A percentile compares a stretch with the other conserved stretches of the same genome.
phyloP scores from a whole-genome alignment of 2,329 filamentous ascomycete genomes.

The Scedosporium minutisporum region DNA sequence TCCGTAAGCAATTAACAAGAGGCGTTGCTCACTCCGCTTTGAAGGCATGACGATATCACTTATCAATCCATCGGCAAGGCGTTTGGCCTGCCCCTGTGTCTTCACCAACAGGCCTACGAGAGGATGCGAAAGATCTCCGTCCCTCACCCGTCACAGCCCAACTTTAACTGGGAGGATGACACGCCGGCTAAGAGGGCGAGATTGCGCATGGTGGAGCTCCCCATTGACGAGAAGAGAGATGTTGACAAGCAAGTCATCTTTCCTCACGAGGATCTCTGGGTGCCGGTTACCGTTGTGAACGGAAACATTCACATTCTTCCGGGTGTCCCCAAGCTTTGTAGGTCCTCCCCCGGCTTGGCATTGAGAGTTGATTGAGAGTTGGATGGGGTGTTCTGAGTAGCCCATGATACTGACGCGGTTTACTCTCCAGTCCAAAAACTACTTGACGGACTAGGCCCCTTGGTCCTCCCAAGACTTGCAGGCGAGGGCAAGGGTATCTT shows the following conservation, averaged over 20 bases:
- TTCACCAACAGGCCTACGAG: conserved; percentile 67
- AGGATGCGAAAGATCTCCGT: conserved; percentile 78
- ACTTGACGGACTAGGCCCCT: conserved; percentile 65
- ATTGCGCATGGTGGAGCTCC: conserved; percentile 82
- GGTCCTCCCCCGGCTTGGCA: conserved; percentile 15
- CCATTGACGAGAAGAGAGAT: conserved; percentile 58
- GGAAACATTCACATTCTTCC: conserved; percentile 90
- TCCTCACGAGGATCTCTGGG: conserved; percentile 74
- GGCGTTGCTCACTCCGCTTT: not conserved
- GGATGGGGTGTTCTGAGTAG: not conserved
- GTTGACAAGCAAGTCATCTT: conserved; percentile 69
- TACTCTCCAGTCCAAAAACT: conserved; percentile 55
- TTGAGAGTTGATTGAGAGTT: too few relatives aligned
- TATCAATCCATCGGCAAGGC: conserved; percentile 90
- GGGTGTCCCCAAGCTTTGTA: conserved; percentile 74
- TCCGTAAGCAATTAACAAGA: not conserved
- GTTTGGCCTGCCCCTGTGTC: conserved; percentile 64
- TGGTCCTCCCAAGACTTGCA: conserved; percentile 57
- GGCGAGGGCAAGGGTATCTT: conserved; percentile 75
- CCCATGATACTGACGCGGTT: not conserved
- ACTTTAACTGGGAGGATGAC: conserved; percentile 78
- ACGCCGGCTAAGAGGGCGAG: conserved; percentile 71
- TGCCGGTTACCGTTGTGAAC: conserved; percentile 80
- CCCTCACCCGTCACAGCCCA: conserved; percentile 59
- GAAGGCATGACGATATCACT: conserved; percentile 91